These are phyloP conservation scores for Lactarius sp. DNA, from an alignment of 768 basidiomycete species.

Conservation along the genomic window DNA sequence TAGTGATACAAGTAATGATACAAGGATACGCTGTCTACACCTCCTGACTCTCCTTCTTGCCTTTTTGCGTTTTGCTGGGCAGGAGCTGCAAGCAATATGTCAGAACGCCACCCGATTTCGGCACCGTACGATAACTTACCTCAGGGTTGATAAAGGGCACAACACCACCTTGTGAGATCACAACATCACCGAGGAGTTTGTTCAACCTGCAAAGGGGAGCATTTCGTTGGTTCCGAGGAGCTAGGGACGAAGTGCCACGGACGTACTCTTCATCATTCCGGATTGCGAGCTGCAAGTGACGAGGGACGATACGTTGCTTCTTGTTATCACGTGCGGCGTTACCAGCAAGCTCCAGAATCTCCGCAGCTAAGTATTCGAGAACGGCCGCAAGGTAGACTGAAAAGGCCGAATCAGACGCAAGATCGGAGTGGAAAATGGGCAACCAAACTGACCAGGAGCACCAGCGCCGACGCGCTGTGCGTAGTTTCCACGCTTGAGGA, in stretches of 20 bases:
- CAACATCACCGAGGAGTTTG: conserved; percentile 70
- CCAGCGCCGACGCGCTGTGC: conserved; percentile 85
- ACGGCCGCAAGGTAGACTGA: conserved; percentile 86
- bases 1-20: conserved; percentile 22
- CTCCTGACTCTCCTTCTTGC: conserved; percentile 49
- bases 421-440: not conserved
- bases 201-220: conserved; percentile 47
- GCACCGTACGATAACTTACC: conserved; percentile 21
- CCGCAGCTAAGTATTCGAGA: conserved; percentile 88
- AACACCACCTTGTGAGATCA: conserved; percentile 95
- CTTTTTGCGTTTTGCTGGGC: conserved; percentile 47
- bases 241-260: not conserved
- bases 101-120: not conserved
- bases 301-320: conserved; percentile 92
- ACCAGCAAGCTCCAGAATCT: conserved; percentile 90
- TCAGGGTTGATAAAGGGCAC: conserved; percentile 68
- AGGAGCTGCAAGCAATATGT: conserved; percentile 30
- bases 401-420: not conserved
- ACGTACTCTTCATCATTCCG: conserved; percentile 85
- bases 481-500: conserved; percentile 81
- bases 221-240: not conserved
- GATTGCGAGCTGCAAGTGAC: conserved; percentile 89
- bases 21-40: conserved; percentile 32
- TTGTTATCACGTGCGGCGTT: conserved; percentile 80
- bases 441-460: conserved; percentile 57